Base-by-base conservation (phyloP, 139 green algal species). In the Monoraphidium neglectum region DNA sequence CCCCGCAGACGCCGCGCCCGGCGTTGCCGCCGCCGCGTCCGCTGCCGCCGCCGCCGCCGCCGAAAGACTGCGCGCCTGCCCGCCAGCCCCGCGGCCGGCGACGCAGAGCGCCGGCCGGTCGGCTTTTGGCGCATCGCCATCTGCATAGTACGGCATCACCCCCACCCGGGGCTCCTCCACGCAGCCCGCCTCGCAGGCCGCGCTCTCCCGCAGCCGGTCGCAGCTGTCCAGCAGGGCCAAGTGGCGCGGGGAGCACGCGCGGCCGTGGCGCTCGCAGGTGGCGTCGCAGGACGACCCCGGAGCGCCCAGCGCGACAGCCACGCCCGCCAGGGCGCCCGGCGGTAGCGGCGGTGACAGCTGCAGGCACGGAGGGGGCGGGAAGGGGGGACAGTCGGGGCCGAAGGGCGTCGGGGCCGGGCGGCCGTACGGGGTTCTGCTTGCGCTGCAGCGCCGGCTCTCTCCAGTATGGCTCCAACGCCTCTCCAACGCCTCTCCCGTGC, bases 61-160 rank as follows among this genome's bases (percentile, higher is more conserved):
- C 43, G 47, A n/a, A n/a, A n/a, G n/a, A n/a, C n/a, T n/a, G n/a
- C n/a, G n/a, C n/a, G 26, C 68, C 23, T 60, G 70, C 18, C 36
- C 30, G 53, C 68, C 53, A 68, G 71, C 18, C 32, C 46, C 54
- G 40, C 65, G 77, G 53, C 68, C 32, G 1, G 77, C 68, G 16
- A 91, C 75, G 67, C 92, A 96, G 70, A 91, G 83, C 33, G 90
- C 89, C 3, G 91, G 91, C 13, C 82, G 76, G 57, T 85, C 72
- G 6, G 72, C 24, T 71, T 95, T 95, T 26, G 90, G 86, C 0
- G 91, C 89, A 37, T 79, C 76, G 33, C 59, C 56, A 21, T 84
- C 74, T 1, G 94, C 64, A 60, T 94, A 94, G 0, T 63, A 82
- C 15, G 91, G 91, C 79, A 53, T 77, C 33, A 16, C 57, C 65